phyloP scores from a whole-genome alignment of 2,329 filamentous ascomycete species.

The Fusarium sambucinum region DNA sequence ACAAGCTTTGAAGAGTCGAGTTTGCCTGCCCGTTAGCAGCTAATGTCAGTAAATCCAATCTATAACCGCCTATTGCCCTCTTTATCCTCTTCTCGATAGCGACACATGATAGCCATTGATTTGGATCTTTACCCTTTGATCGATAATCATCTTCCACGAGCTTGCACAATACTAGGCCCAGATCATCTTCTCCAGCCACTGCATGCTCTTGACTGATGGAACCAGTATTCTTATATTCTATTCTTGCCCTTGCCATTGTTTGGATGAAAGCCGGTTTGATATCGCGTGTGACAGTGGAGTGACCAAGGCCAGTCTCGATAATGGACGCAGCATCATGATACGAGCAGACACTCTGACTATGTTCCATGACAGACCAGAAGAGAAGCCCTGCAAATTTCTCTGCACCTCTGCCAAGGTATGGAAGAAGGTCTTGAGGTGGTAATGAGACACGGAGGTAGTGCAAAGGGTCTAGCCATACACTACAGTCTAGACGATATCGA shows the following conservation, averaged over 20 bases:
- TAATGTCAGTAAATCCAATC: accelerated
- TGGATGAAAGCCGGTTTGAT: conserved; percentile 12
- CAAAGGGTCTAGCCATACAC: conserved; percentile 13
- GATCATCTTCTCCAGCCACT: background rate
- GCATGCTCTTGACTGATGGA: conserved; percentile 5
- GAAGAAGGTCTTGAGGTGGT: conserved; percentile 5
- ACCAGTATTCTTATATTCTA: background rate
- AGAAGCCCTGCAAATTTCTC: background rate
- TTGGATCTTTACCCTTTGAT: conserved; percentile 9
- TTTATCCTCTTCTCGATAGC: background rate
- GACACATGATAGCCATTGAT: conserved; percentile 14
- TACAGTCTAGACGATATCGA: conserved; percentile 8
- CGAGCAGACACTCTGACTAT: background rate
- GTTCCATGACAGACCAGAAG: conserved; percentile 24
- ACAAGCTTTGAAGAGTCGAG: accelerated
- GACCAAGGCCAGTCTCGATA: background rate
- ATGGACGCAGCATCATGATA: background rate
- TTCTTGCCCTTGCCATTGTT: conserved; percentile 11
- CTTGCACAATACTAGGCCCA: conserved; percentile 8
- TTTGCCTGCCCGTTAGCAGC: background rate
- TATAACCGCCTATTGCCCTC: background rate
- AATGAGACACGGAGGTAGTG: conserved; percentile 4
- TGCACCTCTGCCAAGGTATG: background rate
- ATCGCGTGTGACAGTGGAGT: background rate
- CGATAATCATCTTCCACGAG: conserved; percentile 12